Percentiles rank a stretch among this genome's conserved stretches.
phyloP scores from a whole-genome alignment of 306 rosid species.

The Ormosia emarginata region DNA sequence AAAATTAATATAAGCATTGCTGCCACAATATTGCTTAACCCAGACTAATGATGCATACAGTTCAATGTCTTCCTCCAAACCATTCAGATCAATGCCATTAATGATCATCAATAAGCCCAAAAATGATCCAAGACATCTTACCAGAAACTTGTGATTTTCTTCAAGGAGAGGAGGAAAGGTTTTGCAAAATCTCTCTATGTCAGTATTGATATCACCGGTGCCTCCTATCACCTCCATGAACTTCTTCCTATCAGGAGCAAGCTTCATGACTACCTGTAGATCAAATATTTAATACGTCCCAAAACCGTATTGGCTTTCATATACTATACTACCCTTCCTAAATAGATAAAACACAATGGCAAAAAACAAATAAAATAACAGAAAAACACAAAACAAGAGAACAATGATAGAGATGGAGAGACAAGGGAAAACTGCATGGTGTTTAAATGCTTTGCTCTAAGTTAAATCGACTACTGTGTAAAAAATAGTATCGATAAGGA shows the following conservation, averaged over 20 bases:
- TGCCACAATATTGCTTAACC: background rate
- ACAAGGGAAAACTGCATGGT: no score
- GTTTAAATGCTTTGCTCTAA: background rate
- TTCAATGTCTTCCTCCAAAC: background rate
- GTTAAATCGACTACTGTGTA: background rate
- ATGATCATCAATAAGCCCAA: constrained; percentile 2
- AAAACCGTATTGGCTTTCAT: background rate
- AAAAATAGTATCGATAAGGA: no score
- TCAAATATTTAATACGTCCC: background rate
- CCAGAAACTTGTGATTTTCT: constrained; percentile 97
- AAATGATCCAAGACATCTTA: constrained; percentile 29
- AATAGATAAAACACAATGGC: background rate
- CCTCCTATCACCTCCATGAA: constrained; percentile 92
- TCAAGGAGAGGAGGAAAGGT: constrained; percentile 66
- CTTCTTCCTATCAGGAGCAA: constrained; percentile 96
- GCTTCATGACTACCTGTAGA: constrained; percentile 89
- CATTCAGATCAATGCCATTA: background rate
- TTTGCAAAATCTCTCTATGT: constrained; percentile 70
- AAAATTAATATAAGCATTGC: background rate
- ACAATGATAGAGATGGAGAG: no score
- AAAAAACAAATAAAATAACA: background rate
- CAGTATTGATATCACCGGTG: constrained; percentile 57
- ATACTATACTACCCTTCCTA: background rate
- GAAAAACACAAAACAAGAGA: background rate
- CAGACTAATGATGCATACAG: background rate